Percentiles rank a stretch among this genome's conserved stretches.
phyloP scores from a whole-genome alignment of 352 stramenopile genomes.

The Elongisporangium prolatum region DNA sequence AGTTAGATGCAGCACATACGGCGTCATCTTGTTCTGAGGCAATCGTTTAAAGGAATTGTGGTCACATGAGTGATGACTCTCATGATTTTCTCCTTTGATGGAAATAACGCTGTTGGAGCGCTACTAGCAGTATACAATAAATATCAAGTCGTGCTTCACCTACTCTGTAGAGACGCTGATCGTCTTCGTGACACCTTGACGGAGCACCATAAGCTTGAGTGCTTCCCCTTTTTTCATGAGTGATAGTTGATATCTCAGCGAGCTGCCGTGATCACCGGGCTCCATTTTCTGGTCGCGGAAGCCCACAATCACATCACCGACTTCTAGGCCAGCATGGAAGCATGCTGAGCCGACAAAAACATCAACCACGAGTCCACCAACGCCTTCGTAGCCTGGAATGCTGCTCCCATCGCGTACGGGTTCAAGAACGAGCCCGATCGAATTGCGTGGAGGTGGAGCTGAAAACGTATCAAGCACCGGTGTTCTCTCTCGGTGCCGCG shows the following conservation, averaged over 20 bases:
- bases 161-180: slow-evolving; percentile 45
- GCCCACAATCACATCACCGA: slow-evolving; percentile 46
- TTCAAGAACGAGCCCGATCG: slow-evolving; percentile 49
- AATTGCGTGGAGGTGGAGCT: slow-evolving; percentile 32
- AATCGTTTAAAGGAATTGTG: too few species aligned
- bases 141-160: too few species aligned
- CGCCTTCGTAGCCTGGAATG: slow-evolving; percentile 32
- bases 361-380: slow-evolving; percentile 38
- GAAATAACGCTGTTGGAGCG: too few species aligned
- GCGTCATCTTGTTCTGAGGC: not conserved
- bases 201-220: slow-evolving; percentile 39
- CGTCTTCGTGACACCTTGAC: slow-evolving; percentile 27
- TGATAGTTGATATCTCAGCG: slow-evolving; percentile 44
- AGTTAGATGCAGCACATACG: not conserved
- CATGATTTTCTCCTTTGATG: too few species aligned
- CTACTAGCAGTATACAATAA: too few species aligned
- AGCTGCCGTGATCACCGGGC: slow-evolving; percentile 40
- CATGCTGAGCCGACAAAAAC: slow-evolving; percentile 45
- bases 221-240: slow-evolving; percentile 49
- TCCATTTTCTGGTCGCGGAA: slow-evolving; percentile 45
- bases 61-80: too few species aligned
- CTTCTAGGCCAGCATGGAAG: slow-evolving; percentile 41
- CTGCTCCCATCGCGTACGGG: slow-evolving; percentile 27
- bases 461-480: slow-evolving; percentile 30
- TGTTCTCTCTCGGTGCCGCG: slow-evolving; percentile 30